Conservation (phyloP, 1,139 yeast species). For the Geotrichum restrictum region DNA sequence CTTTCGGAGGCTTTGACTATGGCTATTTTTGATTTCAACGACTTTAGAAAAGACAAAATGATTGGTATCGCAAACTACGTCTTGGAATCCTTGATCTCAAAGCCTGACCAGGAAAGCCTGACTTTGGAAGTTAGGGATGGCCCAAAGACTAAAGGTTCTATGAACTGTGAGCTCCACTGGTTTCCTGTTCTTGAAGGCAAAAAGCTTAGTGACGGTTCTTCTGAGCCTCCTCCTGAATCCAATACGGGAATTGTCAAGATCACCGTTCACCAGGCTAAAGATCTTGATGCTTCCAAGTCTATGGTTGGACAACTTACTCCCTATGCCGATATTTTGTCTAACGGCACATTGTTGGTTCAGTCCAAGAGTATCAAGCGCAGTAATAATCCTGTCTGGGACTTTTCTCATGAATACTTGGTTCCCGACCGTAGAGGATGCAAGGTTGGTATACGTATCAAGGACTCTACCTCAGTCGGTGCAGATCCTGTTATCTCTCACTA, state of each 20-base stretch:
- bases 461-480: conserved; percentile 55
- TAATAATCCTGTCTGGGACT: conserved; percentile 66
- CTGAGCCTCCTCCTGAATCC: conserved; percentile 83
- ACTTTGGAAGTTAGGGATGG: conserved; percentile 64
- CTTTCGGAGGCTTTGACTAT: conserved; percentile 77
- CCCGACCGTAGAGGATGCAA: conserved; percentile 67
- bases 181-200: conserved; percentile 78
- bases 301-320: conserved; percentile 67
- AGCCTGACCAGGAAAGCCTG: conserved; percentile 51
- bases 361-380: conserved; percentile 59
- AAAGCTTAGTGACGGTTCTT: conserved; percentile 76
- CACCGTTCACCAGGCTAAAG: conserved; percentile 65
- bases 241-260: conserved; percentile 85
- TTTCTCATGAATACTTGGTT: conserved; percentile 65
- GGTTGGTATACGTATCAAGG: conserved; percentile 63
- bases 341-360: conserved; percentile 55
- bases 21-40: conserved; percentile 69
- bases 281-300: conserved; percentile 61
- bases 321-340: conserved; percentile 65
- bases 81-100: conserved; percentile 57
- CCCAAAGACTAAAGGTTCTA: conserved; percentile 70
- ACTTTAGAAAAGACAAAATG: conserved; percentile 70
- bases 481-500: conserved; percentile 55
- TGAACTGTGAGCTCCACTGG: conserved; percentile 66
- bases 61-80: conserved; percentile 78